Evolutionary conservation across 257 asterid species (phyloP), one percentile per base, ranked within the genome.

Genomic region (Salvia miltiorrhiza): DNA sequence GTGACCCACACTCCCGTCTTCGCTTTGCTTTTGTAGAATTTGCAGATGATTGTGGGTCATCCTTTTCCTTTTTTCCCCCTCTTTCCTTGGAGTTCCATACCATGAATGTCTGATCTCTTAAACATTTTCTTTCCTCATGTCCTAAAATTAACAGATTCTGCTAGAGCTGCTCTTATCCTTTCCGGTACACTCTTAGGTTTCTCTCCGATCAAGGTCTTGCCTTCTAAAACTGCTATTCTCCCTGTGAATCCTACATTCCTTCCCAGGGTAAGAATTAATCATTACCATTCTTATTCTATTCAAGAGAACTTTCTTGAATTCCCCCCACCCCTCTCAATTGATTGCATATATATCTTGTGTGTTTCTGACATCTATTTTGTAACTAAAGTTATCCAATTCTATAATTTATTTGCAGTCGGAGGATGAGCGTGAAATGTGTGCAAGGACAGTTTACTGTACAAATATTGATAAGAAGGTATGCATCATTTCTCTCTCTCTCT

Each of bases 11-110:
- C 81, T 93, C 99, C 71, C 96, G 93, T 70, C 97, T 88, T 65
- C 99, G 97, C 76, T 93, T 93, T 75, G 99, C 99, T 43, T 93
- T 93, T 73, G 99, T 93, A 33, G 99, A 93, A 79, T 93, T 93
- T 80, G 76, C 90, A 74, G 91, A 89, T 69, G 99, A 93, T 67
- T 84, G 99, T 93, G 80, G 73, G 97, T 48, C 70, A 53, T 63
- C 61, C 35, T 26, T 61, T 26, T 53, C 14, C 19, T 11, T 43
- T 9, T 17, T 2, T 45, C 28, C 11, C 30, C 13, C 63, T 28
- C 65, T 45, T 56, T 56, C 30, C 5, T 33, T 63, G 23, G 44
- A 33, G 21, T 28, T 69, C 24, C 54, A 43, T 44, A 12, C 39
- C 17, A 19, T 44, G 49, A 35, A 9, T n/a, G 13, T 66, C 57